Evolutionary conservation across 2,329 filamentous ascomycete genomes (phyloP).

Genomic region (Teratosphaeria viscida): DNA sequence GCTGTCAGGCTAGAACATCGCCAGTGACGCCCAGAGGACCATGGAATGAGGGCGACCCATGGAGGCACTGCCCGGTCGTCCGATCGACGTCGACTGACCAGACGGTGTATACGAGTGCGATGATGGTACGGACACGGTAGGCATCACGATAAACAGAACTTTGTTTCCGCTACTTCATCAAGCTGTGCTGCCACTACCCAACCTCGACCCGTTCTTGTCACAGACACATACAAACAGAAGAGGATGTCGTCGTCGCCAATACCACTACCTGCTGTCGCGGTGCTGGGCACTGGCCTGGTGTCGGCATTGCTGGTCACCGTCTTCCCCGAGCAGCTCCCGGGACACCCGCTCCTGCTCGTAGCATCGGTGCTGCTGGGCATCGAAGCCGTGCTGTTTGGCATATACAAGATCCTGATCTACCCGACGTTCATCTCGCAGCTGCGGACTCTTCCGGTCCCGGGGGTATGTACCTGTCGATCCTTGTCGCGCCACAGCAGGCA

Average conservation of each 20-base stretch:
- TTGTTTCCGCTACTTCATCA: neutral
- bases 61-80: neutral
- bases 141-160: neutral
- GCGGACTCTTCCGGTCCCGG: conserved; percentile 28
- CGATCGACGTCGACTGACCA: neutral
- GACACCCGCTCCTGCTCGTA: neutral
- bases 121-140: neutral
- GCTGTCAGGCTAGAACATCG: neutral
- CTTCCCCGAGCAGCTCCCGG: neutral
- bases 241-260: neutral
- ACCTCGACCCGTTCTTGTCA: neutral
- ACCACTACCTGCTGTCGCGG: neutral
- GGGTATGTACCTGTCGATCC: neutral
- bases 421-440: conserved; percentile 31
- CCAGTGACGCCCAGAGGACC: neutral
- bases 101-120: neutral
- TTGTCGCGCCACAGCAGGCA: neutral
- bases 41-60: neutral
- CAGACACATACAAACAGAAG: neutral
- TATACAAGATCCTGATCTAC: conserved; percentile 19
- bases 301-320: neutral
- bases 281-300: neutral
- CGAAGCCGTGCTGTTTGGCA: conserved; percentile 1
- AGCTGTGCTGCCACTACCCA: neutral
- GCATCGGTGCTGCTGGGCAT: neutral